A percentile compares a stretch with the other conserved stretches of the same genome.
Evolutionary conservation across 2,329 filamentous ascomycete species (phyloP).

Genomic region (Chaetomiaceae sp.): DNA sequence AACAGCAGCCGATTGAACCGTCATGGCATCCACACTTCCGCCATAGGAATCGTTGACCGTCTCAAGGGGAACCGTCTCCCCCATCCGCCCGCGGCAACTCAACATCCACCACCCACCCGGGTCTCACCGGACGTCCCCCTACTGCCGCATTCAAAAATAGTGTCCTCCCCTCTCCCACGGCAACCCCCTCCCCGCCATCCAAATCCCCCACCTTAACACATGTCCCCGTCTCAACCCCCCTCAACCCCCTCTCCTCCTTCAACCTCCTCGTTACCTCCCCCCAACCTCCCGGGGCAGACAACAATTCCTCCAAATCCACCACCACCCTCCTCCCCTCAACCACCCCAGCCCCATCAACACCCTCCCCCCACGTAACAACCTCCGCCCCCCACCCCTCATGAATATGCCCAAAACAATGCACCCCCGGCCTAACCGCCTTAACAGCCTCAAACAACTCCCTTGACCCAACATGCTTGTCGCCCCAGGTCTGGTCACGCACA

Average conservation of each 20-base stretch:
- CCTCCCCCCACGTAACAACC: background rate
- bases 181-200: background rate
- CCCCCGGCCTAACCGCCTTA: constrained; percentile 1
- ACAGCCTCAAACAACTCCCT: constrained; percentile 9
- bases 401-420: constrained; percentile 17
- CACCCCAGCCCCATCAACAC: no score
- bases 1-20: no score
- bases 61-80: no score
- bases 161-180: background rate
- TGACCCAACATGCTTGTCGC: background rate
- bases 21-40: no score
- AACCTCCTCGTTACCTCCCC: no score
- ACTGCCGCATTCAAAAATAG: constrained; percentile 13
- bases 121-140: background rate
- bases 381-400: constrained; percentile 1
- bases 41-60: no score
- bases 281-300: no score
- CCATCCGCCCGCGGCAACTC: no score
- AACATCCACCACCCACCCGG: constrained; percentile 8
- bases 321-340: background rate
- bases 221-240: background rate
- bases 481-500: constrained; percentile 40
- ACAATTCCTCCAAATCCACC: background rate
- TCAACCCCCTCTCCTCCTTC: no score
- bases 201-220: constrained; percentile 5